Evolutionary conservation across 495 filamentous ascomycete species (phyloP).

Genomic region (Trichoderma virens): DNA sequence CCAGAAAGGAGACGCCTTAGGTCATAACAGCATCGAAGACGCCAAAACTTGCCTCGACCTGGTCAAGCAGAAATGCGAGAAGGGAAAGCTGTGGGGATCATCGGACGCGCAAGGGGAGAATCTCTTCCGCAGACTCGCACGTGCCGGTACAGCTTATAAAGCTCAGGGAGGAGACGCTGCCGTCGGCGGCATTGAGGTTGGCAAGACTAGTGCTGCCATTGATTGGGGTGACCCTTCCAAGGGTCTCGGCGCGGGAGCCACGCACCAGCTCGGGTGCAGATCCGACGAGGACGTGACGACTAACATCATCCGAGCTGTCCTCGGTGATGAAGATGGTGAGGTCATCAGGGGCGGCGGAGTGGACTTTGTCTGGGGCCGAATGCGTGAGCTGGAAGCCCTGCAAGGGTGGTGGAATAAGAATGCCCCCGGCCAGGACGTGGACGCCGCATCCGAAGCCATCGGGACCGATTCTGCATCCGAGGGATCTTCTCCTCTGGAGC

Average conservation of each 20-base stretch:
- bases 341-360: constrained; percentile 62
- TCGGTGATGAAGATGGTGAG: constrained; percentile 56
- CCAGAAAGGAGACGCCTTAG: constrained; percentile 59
- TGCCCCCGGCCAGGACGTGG: constrained; percentile 12
- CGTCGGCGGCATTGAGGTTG: constrained; percentile 37
- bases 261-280: constrained; percentile 61
- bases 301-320: constrained; percentile 57
- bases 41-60: constrained; percentile 84
- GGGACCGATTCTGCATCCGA: constrained; percentile 7
- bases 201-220: constrained; percentile 69
- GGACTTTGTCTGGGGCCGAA: constrained; percentile 82
- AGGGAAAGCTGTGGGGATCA: constrained; percentile 74
- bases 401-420: constrained; percentile 72
- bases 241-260: constrained; percentile 64
- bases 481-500: constrained; percentile 42
- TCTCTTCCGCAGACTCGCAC: constrained; percentile 74
- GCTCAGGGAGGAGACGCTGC: constrained; percentile 38
- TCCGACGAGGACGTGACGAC: constrained; percentile 68
- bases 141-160: constrained; percentile 44
- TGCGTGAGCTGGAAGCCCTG: constrained; percentile 74
- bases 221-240: constrained; percentile 80
- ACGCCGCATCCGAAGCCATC: constrained; percentile 10
- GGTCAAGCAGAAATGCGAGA: constrained; percentile 90
- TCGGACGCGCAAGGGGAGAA: constrained; percentile 67
- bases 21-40: constrained; percentile 91